Conservation (phyloP, 176 grass and related monocot species). For the Typha latifolia region DNA sequence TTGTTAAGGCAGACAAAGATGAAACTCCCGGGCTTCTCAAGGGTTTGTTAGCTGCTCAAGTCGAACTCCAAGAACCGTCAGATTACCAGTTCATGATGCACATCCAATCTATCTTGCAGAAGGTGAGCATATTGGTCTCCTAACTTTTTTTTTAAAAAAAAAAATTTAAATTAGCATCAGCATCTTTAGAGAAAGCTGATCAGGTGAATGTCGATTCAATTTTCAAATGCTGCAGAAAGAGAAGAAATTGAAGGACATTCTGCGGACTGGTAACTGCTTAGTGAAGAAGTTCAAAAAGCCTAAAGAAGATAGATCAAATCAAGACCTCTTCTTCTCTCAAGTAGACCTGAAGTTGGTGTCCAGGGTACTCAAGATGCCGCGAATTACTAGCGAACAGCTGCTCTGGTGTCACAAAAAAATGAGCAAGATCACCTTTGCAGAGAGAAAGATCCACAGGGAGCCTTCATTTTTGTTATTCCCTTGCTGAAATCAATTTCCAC, state of each 20-base stretch:
- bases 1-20: conserved; percentile 73
- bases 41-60: conserved; percentile 43
- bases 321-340: conserved; percentile 86
- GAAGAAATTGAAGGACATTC: conserved; percentile 76
- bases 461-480: conserved; percentile 96
- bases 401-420: conserved; percentile 80
- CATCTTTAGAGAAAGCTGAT: too few relatives aligned
- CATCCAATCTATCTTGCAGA: conserved; percentile 58
- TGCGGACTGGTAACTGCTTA: conserved; percentile 80
- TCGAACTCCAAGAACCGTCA: conserved; percentile 55
- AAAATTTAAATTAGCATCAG: too few relatives aligned
- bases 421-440: conserved; percentile 59
- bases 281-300: conserved; percentile 98
- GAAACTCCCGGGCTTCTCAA: conserved; percentile 54
- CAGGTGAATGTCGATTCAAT: too few relatives aligned
- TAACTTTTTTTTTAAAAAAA: not conserved
- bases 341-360: conserved; percentile 71
- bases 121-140: conserved; percentile 31
- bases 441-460: conserved; percentile 84
- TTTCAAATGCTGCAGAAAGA: conserved; percentile 45
- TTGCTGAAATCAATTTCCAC: conserved; percentile 27
- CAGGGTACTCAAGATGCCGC: conserved; percentile 67
- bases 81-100: conserved; percentile 58
- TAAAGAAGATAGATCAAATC: conserved; percentile 72
- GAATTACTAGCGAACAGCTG: conserved; percentile 79